phyloP scores from a whole-genome alignment of 495 filamentous ascomycete genomes.

The Annulohypoxylon stygium region DNA sequence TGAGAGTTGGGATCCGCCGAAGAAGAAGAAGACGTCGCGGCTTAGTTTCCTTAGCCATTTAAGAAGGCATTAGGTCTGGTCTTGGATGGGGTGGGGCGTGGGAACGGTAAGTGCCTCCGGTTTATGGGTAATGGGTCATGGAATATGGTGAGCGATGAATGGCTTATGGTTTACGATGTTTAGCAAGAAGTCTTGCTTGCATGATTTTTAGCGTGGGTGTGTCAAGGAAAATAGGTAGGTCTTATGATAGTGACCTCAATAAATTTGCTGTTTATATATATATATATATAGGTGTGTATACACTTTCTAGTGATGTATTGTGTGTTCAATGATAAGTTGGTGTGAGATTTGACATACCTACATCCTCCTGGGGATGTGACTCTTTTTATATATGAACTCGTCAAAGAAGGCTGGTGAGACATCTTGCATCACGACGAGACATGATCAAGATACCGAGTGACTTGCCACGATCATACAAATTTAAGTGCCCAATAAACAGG shows the following conservation, averaged over 20 bases:
- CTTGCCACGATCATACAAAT: too few relatives aligned
- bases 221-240: too few relatives aligned
- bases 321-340: background rate
- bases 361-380: too few relatives aligned
- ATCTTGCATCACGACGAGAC: slow-evolving; percentile 1
- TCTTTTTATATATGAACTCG: background rate
- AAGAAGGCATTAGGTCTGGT: background rate
- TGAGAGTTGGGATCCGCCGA: background rate
- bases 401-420: background rate
- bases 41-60: background rate
- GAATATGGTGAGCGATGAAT: too few relatives aligned
- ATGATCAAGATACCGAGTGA: background rate
- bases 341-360: too few relatives aligned
- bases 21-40: background rate
- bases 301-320: background rate
- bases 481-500: too few relatives aligned
- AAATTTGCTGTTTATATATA: background rate
- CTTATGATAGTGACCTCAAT: too few relatives aligned
- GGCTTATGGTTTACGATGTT: background rate
- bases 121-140: background rate
- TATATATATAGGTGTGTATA: too few relatives aligned
- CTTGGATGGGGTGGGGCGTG: background rate
- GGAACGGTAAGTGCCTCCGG: background rate
- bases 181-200: slow-evolving; percentile 6
- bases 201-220: background rate